Percentiles rank a stretch among this genome's conserved stretches.
These are phyloP conservation scores for Colletotrichum gloeosporioides DNA, from an alignment of 2,329 filamentous ascomycete genomes.

Conservation along the genomic window DNA sequence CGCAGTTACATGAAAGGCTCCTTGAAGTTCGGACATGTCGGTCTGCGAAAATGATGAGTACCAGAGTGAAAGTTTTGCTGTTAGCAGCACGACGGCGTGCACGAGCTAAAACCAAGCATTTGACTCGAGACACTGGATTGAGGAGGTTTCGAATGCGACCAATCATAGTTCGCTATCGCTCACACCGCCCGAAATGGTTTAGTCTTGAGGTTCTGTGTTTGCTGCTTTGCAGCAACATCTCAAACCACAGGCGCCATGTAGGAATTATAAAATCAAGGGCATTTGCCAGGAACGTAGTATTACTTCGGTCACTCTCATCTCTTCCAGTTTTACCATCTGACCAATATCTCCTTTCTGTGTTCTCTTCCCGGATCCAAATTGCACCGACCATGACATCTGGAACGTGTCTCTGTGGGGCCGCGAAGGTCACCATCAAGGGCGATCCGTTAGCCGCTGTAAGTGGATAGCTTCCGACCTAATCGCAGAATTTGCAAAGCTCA, in stretches of 20 bases:
- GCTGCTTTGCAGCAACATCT: not conserved
- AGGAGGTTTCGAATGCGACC: not conserved
- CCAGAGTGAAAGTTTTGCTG: not conserved
- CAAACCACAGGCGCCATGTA: not conserved
- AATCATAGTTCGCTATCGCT: not conserved
- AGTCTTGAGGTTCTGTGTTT: not conserved
- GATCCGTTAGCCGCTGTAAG: not conserved
- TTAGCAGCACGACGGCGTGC: not conserved
- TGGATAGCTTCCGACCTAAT: not conserved
- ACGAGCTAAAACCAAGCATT: not conserved
- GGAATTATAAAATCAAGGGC: not conserved
- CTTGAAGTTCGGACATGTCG: not conserved
- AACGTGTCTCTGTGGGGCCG: not conserved
- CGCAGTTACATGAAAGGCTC: not conserved
- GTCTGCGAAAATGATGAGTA: not conserved
- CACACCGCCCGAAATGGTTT: not conserved
- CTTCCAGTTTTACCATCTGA: not conserved
- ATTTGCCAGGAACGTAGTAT: not conserved
- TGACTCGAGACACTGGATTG: not conserved
- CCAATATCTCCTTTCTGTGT: not conserved
- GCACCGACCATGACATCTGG: not conserved
- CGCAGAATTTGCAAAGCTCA: not conserved
- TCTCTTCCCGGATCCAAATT: not conserved
- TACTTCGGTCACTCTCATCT: not conserved
- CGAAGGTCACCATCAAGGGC: not conserved